Evolutionary conservation across 1,284 basidiomycete species (phyloP), one percentile per base, ranked within the genome.

Genomic region (Mycena citricolor): DNA sequence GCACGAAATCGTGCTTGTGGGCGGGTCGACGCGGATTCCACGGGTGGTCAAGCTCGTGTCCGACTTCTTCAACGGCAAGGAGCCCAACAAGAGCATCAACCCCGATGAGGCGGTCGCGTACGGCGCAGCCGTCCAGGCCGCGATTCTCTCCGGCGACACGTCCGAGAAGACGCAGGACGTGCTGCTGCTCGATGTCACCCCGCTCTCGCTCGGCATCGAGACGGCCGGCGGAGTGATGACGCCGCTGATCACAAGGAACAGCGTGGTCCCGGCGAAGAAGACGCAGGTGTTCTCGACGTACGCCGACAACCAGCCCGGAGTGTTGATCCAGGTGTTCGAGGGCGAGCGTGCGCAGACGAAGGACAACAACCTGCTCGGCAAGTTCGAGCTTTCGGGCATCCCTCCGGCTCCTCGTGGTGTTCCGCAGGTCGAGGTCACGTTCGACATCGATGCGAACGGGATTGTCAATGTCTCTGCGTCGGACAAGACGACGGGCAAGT

Each of bases 71-170:
- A 92, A 92, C 66, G 94, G 94, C 67, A 91, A 92, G 76, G 88
- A 93, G 75, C 90, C 86, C 61, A 91, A 90, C 79, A 90, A 90
- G 76, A 86, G 81, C 67, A 98, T 99, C 81, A 98, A 98, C 85
- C 95, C 95, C 51, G 95, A 98, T 63, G 95, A 99, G 76, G 95
- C 95, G 49, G 95, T 98, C 55, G 95, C 95, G 26, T 97, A 97
- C 71, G 95, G 95, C 78, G 95, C 95, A 56, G 94, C 95, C 55
- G 94, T 98, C 60, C 95, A 98, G 76, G 95, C 93, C 49, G 95
- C 93, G 61, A 95, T 99, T 61, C 86, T 98, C 49, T 90, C 93
- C 26, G 95, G 95, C 66, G 92, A 97, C 69, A 94, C 92, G 26
- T 95, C 93, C 2, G 94, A 97, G 77, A 95, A 94, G 79, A 95